Percentiles rank a stretch among this genome's conserved stretches.
Conservation (phyloP, 2,329 filamentous ascomycete species). For the Pezicula radicicola region DNA sequence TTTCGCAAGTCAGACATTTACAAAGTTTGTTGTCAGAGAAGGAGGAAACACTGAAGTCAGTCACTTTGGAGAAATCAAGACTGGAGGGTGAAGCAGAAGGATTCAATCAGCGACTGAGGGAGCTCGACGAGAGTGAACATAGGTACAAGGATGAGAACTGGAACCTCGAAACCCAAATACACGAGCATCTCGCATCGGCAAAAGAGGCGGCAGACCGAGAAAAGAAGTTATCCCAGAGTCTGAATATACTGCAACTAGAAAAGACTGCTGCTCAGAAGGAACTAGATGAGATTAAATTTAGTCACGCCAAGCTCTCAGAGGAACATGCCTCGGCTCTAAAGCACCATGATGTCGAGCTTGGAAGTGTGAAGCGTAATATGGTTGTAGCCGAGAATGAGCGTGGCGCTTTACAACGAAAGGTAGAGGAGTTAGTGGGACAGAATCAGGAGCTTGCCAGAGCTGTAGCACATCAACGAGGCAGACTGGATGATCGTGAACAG, state of each 20-base stretch:
- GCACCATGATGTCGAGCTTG: constrained; percentile 85
- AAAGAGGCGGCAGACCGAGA: constrained; percentile 80
- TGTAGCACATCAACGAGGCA: constrained; percentile 69
- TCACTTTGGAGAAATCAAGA: constrained; percentile 71
- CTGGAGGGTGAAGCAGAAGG: constrained; percentile 81
- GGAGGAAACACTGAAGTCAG: constrained; percentile 77
- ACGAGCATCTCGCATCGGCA: constrained; percentile 72
- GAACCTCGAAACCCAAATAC: constrained; percentile 89
- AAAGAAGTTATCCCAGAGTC: constrained; percentile 71
- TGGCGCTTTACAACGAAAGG: constrained; percentile 72
- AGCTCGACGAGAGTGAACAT: constrained; percentile 89
- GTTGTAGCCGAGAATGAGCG: constrained; percentile 77
- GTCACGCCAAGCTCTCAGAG: constrained; percentile 74
- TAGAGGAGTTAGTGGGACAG: constrained; percentile 83
- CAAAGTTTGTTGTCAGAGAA: constrained; percentile 83
- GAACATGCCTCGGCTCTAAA: constrained; percentile 76
- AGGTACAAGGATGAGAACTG: constrained; percentile 98
- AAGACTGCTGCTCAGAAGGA: constrained; percentile 80
- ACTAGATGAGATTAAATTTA: constrained; percentile 82
- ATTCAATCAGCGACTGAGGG: constrained; percentile 75
- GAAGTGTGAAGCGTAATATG: constrained; percentile 77
- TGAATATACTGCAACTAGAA: constrained; percentile 69
- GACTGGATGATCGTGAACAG: constrained; percentile 62
- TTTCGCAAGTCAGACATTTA: constrained; percentile 89
- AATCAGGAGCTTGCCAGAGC: constrained; percentile 89